Evolutionary conservation across 2,329 filamentous ascomycete genomes (phyloP), one percentile per base, ranked within the genome.

Genomic region (Diplocarpon rosae): DNA sequence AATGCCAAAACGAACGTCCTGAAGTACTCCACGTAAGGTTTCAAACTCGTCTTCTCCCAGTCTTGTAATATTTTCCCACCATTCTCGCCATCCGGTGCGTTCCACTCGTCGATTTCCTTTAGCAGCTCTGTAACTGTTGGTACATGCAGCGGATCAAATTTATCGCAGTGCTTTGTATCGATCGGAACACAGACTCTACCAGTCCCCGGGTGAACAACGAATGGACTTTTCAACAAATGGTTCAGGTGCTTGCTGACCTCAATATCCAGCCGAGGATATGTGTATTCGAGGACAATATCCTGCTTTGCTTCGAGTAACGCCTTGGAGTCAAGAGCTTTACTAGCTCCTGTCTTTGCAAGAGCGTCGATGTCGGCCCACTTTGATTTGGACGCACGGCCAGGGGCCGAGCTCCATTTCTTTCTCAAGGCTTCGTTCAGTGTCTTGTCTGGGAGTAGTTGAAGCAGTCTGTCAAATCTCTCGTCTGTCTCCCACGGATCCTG

Each of bases 171-270:
- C 30, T 69, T 68, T 1, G 78, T 75, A 61, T 96, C 85, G 57
- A 98, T 96, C 1, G 92, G 92, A 41, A 98, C 92, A 68, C 92
- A 98, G 6, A 98, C 86, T 43, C 90, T 71, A 1, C 92, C 90
- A 0, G 92, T 98, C 14, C 88, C 88, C 0, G 92, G 92, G 62
- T 98, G 92, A 31, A 98, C 82, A 49, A 95, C 90, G 60, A 98
- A 98, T 0, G 92, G 92, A 50, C 83, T 89, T 64, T 98, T 98
- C 56, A 98, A 80, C 73, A 98, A 78, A 73, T 98, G 92, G 68
- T 95, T 96, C 46, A 94, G 78, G 63, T 95, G 95, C 71, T 96
- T 96, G 61, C 85, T 92, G 62, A 98, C 92, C 65, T 95, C 88
- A 50, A 92, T 89, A 70, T 98, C 92, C 43, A 98, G 83, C 32